These are phyloP conservation scores for Wickerhamiella alocasiicola DNA, from an alignment of 805 yeast genomes.

Conservation along the genomic window DNA sequence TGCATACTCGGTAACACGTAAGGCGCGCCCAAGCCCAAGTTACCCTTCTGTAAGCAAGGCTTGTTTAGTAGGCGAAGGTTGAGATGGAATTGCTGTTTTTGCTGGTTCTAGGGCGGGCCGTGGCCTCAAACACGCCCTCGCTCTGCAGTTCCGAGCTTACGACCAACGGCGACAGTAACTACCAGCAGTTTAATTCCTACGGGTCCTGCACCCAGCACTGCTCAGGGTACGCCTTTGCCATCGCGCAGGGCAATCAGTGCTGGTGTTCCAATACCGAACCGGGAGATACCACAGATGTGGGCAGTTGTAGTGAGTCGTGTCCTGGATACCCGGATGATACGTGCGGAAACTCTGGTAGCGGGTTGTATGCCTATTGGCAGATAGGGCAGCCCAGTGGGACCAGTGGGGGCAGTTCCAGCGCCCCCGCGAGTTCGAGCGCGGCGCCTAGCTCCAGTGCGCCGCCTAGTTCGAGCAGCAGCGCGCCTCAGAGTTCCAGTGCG, in stretches of 20 bases:
- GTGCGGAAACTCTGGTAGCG: conserved; percentile 34
- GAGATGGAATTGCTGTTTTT: conserved; percentile 1
- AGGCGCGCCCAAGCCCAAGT: too few species aligned
- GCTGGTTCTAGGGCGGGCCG: background rate
- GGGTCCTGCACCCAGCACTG: conserved; percentile 44
- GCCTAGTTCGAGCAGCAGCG: background rate
- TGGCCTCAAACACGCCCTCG: conserved; percentile 5
- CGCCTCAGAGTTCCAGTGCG: background rate
- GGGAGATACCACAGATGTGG: conserved; percentile 27
- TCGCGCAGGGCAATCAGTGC: conserved; percentile 39
- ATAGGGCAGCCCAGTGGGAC: conserved; percentile 29
- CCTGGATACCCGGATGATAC: conserved; percentile 35
- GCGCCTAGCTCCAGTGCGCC: background rate
- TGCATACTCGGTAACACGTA: background rate
- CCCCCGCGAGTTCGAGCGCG: conserved; percentile 4
- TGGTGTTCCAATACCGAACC: conserved; percentile 53
- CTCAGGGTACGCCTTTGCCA: conserved; percentile 38
- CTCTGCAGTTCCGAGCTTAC: conserved; percentile 34
- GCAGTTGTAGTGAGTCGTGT: conserved; percentile 30
- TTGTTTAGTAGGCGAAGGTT: too few species aligned
- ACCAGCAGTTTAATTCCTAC: conserved; percentile 30
- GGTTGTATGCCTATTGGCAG: conserved; percentile 43
- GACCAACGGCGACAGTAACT: conserved; percentile 22
- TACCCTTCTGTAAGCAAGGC: too few species aligned
- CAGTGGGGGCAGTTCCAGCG: conserved; percentile 11